Evolutionary conservation across 108 stramenopile genomes (phyloP).

Genomic region (Cyclotella cryptica): DNA sequence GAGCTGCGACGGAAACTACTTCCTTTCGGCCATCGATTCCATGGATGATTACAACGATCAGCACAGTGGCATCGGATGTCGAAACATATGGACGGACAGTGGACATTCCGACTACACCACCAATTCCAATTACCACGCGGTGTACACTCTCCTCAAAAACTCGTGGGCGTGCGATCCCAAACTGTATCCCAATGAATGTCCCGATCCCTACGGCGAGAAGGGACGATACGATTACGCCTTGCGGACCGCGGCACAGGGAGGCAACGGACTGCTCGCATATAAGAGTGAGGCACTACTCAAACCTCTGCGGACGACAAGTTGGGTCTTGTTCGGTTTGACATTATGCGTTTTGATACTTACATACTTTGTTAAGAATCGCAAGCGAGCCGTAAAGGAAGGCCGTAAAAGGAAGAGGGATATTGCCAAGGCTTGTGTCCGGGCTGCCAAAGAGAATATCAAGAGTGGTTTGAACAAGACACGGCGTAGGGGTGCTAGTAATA

Average conservation of each 20-base stretch:
- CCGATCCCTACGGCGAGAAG: slow-evolving; percentile 62
- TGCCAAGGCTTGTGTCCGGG: too few relatives aligned
- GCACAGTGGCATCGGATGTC: not conserved
- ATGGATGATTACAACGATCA: not conserved
- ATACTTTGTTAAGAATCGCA: not conserved
- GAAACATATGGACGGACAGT: not conserved
- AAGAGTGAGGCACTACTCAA: not conserved
- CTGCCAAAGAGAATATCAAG: too few relatives aligned
- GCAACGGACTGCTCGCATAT: slow-evolving; percentile 9
- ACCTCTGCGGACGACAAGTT: not conserved
- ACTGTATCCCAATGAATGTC: slow-evolving; percentile 60
- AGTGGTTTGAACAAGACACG: too few relatives aligned
- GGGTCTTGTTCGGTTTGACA: not conserved
- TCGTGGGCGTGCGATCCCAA: slow-evolving; percentile 57
- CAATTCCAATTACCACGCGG: slow-evolving; percentile 28
- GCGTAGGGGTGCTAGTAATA: too few relatives aligned
- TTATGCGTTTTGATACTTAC: not conserved
- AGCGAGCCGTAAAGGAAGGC: not conserved
- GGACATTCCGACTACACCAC: not conserved
- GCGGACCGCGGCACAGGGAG: not conserved
- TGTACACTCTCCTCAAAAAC: not conserved
- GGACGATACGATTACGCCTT: slow-evolving; percentile 28
- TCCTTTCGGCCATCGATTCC: not conserved
- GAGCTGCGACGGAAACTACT: not conserved
- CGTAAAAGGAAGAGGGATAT: too few relatives aligned